Base-by-base conservation (phyloP, 2,329 filamentous ascomycete species). In the Microsporum audouinii region DNA sequence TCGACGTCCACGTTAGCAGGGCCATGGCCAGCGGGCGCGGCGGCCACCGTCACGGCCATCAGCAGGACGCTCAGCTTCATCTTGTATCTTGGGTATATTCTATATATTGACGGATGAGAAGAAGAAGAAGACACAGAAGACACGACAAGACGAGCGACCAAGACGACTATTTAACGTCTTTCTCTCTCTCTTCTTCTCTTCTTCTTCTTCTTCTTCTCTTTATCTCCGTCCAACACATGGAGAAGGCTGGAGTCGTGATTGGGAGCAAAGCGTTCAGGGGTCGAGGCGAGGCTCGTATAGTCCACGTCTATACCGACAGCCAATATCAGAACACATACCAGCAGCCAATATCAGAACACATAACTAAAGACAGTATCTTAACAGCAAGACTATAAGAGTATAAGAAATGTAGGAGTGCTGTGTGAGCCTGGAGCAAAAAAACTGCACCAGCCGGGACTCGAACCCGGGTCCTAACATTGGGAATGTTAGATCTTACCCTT, bases 1-100 rank as follows among this genome's bases (percentile, higher is more conserved):
- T 85, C 80, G 62, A 87, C 78, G 63, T 75, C 63, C 2, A 14
- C 43, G n/a, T 56, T 38, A 5, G 7, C 8, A n/a, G 31, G 29
- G 27, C 60, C 56, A 47, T 34, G 45, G 23, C 23, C 10, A 7
- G n/a, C 10, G 6, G 51, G 14, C 14, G 51, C 51, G 0, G 51
- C 31, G 51, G 51, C 51, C 31, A 6, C 23, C 10, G 14, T n/a
- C 3, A n/a, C 5, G 0, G 39, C 39, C 39, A 43, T 23, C 39
- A 43, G 7, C 39, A 43, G 39, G 39, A 23, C 4, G 39, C 39
- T 43, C 39, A 43, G 39, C 39, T 43, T 43, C 39, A 43, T 43
- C n/a, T 5, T 43, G 2, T 43, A 14, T 43, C 14, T n/a, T 43
- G 39, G 38, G 38, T 41, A 41, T 41, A 10, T 41, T 39, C 8